A percentile compares a stretch with the other conserved stretches of the same genome.
Evolutionary conservation across 2,329 filamentous ascomycete genomes (phyloP).

Genomic region (Epichloe coenophiala): DNA sequence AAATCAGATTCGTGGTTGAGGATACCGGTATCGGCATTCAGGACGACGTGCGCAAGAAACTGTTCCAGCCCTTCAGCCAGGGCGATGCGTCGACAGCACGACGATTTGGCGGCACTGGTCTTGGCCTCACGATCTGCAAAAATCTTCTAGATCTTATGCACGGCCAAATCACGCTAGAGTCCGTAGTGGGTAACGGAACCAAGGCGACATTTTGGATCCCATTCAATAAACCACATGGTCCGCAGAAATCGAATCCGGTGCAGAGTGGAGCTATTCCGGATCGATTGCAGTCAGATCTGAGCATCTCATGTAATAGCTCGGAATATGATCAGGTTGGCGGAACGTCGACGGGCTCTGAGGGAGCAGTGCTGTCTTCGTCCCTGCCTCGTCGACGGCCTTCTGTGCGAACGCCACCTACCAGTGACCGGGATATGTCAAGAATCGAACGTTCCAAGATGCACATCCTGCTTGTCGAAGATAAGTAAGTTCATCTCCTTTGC

Average conservation of each 20-base stretch:
- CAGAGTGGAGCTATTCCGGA: constrained; percentile 54
- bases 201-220: constrained; percentile 66
- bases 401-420: constrained; percentile 20
- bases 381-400: constrained; percentile 20
- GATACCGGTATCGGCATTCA: constrained; percentile 76
- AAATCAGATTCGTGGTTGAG: constrained; percentile 58
- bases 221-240: constrained; percentile 54
- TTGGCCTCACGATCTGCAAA: constrained; percentile 70
- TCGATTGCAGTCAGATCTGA: constrained; percentile 49
- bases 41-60: constrained; percentile 55
- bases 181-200: constrained; percentile 53
- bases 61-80: constrained; percentile 74
- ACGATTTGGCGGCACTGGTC: constrained; percentile 64
- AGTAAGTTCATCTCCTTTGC: constrained; percentile 33
- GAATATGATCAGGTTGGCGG: constrained; percentile 39
- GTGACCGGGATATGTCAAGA: constrained; percentile 35
- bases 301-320: constrained; percentile 53
- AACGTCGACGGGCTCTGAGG: constrained; percentile 23
- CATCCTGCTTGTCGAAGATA: constrained; percentile 71
- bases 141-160: constrained; percentile 70
- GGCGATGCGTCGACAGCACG: constrained; percentile 68
- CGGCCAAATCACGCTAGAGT: constrained; percentile 58
- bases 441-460: constrained; percentile 50
- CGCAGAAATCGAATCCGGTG: constrained; percentile 35
- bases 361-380: constrained; percentile 10